A percentile compares a stretch with the other conserved stretches of the same genome.
Evolutionary conservation across 1,284 basidiomycete genomes (phyloP).

Genomic region (Bondarzewia mesenterica): DNA sequence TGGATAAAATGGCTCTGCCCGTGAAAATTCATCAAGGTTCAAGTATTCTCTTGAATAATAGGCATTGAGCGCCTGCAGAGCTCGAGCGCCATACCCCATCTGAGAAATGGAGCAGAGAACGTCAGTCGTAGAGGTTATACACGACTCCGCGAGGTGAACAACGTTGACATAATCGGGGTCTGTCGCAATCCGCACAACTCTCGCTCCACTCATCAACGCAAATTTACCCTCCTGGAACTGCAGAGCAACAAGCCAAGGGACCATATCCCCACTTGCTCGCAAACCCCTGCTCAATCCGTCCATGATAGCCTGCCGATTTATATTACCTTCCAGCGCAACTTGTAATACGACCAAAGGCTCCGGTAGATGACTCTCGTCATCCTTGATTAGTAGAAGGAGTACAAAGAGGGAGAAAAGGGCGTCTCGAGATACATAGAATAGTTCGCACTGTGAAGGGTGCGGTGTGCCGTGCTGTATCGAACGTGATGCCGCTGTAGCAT

Average conservation of each 20-base stretch:
- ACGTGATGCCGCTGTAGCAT: conserved; percentile 71
- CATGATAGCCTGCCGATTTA: conserved; percentile 81
- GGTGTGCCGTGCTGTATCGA: conserved; percentile 75
- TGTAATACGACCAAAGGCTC: conserved; percentile 94
- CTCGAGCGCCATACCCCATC: conserved; percentile 98
- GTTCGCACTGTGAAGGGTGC: conserved; percentile 89
- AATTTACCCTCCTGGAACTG: conserved; percentile 98
- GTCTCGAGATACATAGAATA: conserved; percentile 95
- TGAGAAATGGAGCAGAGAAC: conserved; percentile 21
- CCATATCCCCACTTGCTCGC: conserved; percentile 91
- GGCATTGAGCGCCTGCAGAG: conserved; percentile 78
- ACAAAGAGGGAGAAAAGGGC: conserved; percentile 97
- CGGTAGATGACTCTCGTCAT: conserved; percentile 79
- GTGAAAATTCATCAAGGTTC: conserved; percentile 71
- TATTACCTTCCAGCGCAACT: conserved; percentile 93
- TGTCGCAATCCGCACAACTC: conserved; percentile 93
- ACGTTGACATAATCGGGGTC: conserved; percentile 92
- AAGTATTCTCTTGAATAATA: conserved; percentile 94
- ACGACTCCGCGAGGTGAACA: conserved; percentile 24
- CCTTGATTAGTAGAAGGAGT: conserved; percentile 83
- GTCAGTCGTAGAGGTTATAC: background rate
- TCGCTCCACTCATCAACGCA: conserved; percentile 84
- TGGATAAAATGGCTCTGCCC: conserved; percentile 52
- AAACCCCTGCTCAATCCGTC: conserved; percentile 78
- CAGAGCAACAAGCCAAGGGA: conserved; percentile 94